phyloP scores from a whole-genome alignment of 352 stramenopile species.

The Pythium pectinolyticum region DNA sequence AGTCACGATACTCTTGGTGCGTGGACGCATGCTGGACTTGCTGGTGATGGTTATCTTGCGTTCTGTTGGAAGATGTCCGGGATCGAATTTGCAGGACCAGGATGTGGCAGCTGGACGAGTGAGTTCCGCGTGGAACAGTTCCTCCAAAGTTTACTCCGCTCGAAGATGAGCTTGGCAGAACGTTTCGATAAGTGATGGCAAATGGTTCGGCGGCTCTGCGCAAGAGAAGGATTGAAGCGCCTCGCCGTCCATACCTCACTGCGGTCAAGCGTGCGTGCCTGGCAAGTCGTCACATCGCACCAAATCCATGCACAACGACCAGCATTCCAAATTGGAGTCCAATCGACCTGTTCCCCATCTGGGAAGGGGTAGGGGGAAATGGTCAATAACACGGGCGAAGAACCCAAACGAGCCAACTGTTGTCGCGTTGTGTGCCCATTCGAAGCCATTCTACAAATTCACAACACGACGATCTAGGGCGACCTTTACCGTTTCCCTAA shows the following conservation, averaged over 20 bases:
- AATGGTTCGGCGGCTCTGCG: conserved; percentile 1
- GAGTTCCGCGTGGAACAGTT: too few relatives aligned
- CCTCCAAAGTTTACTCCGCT: background rate
- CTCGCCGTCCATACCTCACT: conserved; percentile 2
- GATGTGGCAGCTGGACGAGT: background rate
- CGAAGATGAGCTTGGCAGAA: conserved; percentile 14
- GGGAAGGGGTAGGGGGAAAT: conserved; percentile 15
- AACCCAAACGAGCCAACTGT: background rate
- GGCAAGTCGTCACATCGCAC: conserved; percentile 25
- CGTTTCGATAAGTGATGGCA: conserved; percentile 27
- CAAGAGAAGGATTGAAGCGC: conserved; percentile 5
- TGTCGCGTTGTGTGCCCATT: conserved; percentile 11
- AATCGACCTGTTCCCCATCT: conserved; percentile 21
- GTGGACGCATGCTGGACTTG: conserved; percentile 51
- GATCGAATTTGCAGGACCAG: background rate
- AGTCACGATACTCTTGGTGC: conserved; percentile 72
- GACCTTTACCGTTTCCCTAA: conserved; percentile 19
- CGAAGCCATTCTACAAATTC: background rate
- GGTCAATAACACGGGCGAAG: background rate
- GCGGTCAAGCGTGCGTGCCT: conserved; percentile 7
- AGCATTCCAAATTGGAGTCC: too few relatives aligned
- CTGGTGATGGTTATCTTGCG: conserved; percentile 1
- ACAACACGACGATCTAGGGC: conserved; percentile 17
- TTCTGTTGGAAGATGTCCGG: background rate
- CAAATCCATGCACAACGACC: conserved; percentile 9